Base-by-base conservation (phyloP, 139 green algal species). In the Bryopsis sp. region DNA sequence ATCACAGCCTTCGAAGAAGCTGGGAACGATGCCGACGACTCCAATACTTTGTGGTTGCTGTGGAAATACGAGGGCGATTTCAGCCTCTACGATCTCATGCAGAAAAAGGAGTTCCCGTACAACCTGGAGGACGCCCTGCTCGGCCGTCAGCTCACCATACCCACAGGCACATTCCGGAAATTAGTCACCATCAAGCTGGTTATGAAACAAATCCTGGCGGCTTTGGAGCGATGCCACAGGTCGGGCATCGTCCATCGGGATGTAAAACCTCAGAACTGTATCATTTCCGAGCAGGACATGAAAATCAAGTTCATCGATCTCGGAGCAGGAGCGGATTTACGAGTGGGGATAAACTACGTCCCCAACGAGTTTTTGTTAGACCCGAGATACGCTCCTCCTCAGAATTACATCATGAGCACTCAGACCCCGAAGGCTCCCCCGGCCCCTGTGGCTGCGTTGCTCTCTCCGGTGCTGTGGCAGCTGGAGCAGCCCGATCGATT, bases 361-460 rank as follows among this genome's bases (percentile, higher is more conserved):
- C 90, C 90, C 43, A 93, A 92, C 59, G 89, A 96, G 80, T 95
- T 89, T 80, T 79, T 96, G 69, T 79, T 96, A 59, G 90, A 96
- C 71, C 90, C 90, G 26, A 79, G 88, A 37, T 96, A 93, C 75
- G 84, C 88, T 0, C 90, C 90, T 2, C 90, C 90, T 0, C 81
- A 96, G 86, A 88, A 96, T 82, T 96, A 96, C 78, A 84, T 96
- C 67, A 96, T 96, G 90, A 80, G 54, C 76, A 81, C 77, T 2
- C 79, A 86, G 78, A 88, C 80, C 0, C 67, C 78, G 7, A 37
- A 26, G 11, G 67, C 67, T 39, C 81, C 82, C 66, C 74, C 76
- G 50, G 48, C 76, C 65, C 77, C 78, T 60, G 67, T 84, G 28
- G 78, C 79, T 32, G 67, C 82, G 35, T 82, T 91, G 70, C 79